Evolutionary conservation across 2,329 filamentous ascomycete genomes (phyloP).

Genomic region (Xylaria sp.): DNA sequence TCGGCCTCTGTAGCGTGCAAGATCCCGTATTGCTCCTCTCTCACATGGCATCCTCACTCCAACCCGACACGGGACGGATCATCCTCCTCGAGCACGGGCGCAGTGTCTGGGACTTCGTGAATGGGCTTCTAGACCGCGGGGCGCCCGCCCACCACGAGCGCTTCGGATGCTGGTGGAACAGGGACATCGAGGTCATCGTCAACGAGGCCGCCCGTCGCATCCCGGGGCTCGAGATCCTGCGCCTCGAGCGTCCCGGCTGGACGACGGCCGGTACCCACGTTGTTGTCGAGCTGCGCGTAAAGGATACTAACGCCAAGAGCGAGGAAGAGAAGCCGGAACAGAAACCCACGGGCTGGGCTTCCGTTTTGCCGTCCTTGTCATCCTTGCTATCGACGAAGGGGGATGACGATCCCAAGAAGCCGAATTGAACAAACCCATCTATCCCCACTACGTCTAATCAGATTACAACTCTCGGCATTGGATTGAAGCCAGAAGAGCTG

Average conservation of each 20-base stretch:
- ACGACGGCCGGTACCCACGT: conserved; percentile 68
- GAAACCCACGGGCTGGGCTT: conserved; percentile 28
- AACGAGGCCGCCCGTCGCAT: conserved; percentile 59
- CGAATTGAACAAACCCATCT: background rate
- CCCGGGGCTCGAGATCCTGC: conserved; percentile 67
- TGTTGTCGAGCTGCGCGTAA: conserved; percentile 66
- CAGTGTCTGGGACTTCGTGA: conserved; percentile 63
- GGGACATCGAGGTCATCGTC: conserved; percentile 68
- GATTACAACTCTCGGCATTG: background rate
- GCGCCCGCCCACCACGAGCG: conserved; percentile 66
- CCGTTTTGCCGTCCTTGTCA: conserved; percentile 24
- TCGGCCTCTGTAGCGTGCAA: conserved; percentile 71
- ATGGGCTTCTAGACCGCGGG: conserved; percentile 65
- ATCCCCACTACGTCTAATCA: background rate
- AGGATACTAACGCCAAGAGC: conserved; percentile 29
- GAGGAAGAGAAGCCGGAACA: conserved; percentile 7
- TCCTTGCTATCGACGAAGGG: conserved; percentile 25
- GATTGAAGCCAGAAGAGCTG: background rate
- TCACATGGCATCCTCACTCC: conserved; percentile 64
- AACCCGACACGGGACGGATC: conserved; percentile 68
- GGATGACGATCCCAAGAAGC: conserved; percentile 22
- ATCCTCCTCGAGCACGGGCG: conserved; percentile 72
- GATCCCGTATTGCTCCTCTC: conserved; percentile 65
- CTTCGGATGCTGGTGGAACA: conserved; percentile 77
- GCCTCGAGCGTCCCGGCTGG: conserved; percentile 62